A percentile compares a stretch with the other conserved stretches of the same genome.
phyloP scores from a whole-genome alignment of 768 basidiomycete genomes.

The Phlebiopsis flavidoalba region DNA sequence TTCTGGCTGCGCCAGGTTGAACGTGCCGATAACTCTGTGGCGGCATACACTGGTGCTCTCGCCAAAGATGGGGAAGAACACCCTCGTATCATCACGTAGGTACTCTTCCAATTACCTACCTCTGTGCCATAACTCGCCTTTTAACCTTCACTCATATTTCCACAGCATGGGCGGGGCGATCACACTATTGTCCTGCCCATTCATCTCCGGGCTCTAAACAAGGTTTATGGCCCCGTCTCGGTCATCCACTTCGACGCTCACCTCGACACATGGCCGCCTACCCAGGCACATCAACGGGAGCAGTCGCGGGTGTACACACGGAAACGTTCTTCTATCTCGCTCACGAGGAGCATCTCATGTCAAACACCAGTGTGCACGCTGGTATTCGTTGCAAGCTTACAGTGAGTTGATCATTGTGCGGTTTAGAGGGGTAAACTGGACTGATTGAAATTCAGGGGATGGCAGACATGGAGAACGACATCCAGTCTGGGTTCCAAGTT shows the following conservation, averaged over 20 bases:
- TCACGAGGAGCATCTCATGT: constrained; percentile 69
- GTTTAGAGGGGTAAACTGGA: too few species aligned
- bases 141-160: background rate
- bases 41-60: constrained; percentile 25
- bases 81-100: constrained; percentile 66
- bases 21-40: constrained; percentile 12
- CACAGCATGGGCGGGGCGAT: constrained; percentile 65
- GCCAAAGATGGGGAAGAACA: constrained; percentile 59
- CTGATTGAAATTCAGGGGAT: constrained; percentile 37
- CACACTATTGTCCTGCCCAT: constrained; percentile 88
- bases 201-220: constrained; percentile 70
- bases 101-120: background rate
- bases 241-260: constrained; percentile 84
- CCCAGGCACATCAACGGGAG: constrained; percentile 41
- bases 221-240: constrained; percentile 75
- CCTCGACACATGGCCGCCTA: constrained; percentile 58
- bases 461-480: constrained; percentile 63
- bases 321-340: constrained; percentile 86
- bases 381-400: constrained; percentile 77
- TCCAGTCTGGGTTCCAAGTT: constrained; percentile 69
- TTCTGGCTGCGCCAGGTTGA: constrained; percentile 56
- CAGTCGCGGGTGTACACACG: constrained; percentile 64
- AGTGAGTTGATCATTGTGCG: constrained; percentile 31
- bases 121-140: background rate
- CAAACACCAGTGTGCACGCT: constrained; percentile 73